A percentile compares a stretch with the other conserved stretches of the same genome.
Conservation (phyloP, 176 grass and related monocot species). For the Avena atlantica region DNA sequence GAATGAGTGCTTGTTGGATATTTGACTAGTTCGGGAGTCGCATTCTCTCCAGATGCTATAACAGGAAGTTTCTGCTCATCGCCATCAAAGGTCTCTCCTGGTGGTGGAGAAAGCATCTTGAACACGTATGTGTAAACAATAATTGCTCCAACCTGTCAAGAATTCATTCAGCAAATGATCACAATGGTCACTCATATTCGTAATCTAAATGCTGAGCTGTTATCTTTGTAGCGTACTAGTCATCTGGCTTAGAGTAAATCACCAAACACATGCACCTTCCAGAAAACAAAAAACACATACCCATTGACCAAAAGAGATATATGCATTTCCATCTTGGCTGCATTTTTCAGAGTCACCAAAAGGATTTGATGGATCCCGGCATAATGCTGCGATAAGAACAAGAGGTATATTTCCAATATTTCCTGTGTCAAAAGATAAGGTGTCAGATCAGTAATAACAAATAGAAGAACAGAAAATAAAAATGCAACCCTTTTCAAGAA, state of each 20-base stretch:
- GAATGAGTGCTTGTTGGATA: conserved; percentile 43
- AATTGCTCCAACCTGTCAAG: conserved; percentile 91
- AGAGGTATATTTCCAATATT: conserved; percentile 99
- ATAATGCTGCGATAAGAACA: conserved; percentile 93
- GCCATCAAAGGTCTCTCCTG: conserved; percentile 79
- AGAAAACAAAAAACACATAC: conserved; percentile 48
- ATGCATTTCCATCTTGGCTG: conserved; percentile 96
- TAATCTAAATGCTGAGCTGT: neutral
- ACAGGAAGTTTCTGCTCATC: conserved; percentile 62
- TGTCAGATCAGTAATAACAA: neutral
- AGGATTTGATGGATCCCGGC: conserved; percentile 88
- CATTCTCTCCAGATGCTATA: conserved; percentile 50
- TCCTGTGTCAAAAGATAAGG: conserved; percentile 54
- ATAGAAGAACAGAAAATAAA: conserved; percentile 24
- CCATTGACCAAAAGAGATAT: conserved; percentile 99
- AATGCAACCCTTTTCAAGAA: neutral
- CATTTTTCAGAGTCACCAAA: conserved; percentile 95
- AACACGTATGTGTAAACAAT: conserved; percentile 99
- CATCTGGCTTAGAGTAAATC: conserved; percentile 28
- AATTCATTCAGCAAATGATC: conserved; percentile 28
- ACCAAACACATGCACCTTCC: conserved; percentile 6
- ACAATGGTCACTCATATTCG: conserved; percentile 26
- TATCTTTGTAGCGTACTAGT: conserved; percentile 16
- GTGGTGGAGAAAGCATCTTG: conserved; percentile 98
- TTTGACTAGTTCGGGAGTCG: conserved; percentile 46